These are phyloP conservation scores for Aspergillus sp. DNA, from an alignment of 2,329 filamentous ascomycete genomes.

Conservation along the genomic window DNA sequence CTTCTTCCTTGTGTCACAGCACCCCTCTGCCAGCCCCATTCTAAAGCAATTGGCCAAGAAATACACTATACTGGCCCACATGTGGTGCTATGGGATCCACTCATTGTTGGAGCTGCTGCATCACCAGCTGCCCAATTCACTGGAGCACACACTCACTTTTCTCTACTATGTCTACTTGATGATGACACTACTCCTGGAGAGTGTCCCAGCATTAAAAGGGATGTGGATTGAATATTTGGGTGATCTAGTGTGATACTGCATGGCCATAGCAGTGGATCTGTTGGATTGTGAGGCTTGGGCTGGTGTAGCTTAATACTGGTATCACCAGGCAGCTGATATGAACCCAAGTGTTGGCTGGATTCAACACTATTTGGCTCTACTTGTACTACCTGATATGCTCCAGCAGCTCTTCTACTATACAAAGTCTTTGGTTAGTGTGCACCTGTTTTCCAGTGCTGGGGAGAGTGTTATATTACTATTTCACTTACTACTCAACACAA, in stretches of 20 bases:
- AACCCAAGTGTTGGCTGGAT: constrained; percentile 67
- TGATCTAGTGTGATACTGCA: constrained; percentile 73
- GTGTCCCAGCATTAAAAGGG: constrained; percentile 69
- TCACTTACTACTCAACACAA: constrained; percentile 40
- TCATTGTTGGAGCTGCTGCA: constrained; percentile 70
- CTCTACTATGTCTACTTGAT: constrained; percentile 52
- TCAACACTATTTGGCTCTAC: constrained; percentile 75
- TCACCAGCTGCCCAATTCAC: constrained; percentile 59
- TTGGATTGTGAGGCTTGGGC: constrained; percentile 74
- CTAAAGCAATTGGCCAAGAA: constrained; percentile 64
- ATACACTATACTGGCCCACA: constrained; percentile 82
- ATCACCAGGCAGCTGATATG: constrained; percentile 69
- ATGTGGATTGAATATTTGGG: constrained; percentile 93
- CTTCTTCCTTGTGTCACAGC: constrained; percentile 78
- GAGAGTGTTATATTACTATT: constrained; percentile 50
- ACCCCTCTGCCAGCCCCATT: constrained; percentile 64
- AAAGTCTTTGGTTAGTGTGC: constrained; percentile 48
- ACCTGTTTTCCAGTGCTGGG: constrained; percentile 49
- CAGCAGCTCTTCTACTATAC: constrained; percentile 53
- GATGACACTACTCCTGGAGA: constrained; percentile 61
- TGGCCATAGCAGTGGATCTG: constrained; percentile 82
- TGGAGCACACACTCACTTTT: constrained; percentile 86
- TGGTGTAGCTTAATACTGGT: constrained; percentile 72
- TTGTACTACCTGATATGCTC: constrained; percentile 50
- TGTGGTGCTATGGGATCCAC: constrained; percentile 93